phyloP scores from a whole-genome alignment of 1,284 basidiomycete species.

The Kwoniella shivajii region DNA sequence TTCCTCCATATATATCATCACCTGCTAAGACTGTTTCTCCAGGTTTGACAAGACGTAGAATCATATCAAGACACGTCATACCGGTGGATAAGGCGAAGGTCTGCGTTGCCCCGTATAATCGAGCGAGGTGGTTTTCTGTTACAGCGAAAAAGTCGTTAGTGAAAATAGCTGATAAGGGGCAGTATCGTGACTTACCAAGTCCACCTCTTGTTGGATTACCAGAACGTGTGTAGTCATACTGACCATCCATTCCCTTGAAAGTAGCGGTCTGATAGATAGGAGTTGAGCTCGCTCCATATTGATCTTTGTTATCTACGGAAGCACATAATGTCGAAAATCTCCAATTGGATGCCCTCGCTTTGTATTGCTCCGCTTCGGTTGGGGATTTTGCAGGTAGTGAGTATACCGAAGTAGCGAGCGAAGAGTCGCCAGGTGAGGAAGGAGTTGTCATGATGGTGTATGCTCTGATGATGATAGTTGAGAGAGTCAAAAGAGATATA shows the following conservation, averaged over 20 bases:
- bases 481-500: neutral
- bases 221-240: slow-evolving; percentile 89
- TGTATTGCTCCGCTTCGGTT: slow-evolving; percentile 35
- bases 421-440: slow-evolving; percentile 38
- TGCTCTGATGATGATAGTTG: neutral
- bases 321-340: slow-evolving; percentile 61
- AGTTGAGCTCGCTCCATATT: slow-evolving; percentile 89
- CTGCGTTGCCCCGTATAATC: slow-evolving; percentile 85
- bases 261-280: slow-evolving; percentile 98
- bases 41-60: slow-evolving; percentile 89
- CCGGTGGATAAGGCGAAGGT: slow-evolving; percentile 92
- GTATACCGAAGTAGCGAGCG: slow-evolving; percentile 27
- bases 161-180: neutral
- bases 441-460: slow-evolving; percentile 25
- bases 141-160: slow-evolving; percentile 40
- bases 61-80: slow-evolving; percentile 97
- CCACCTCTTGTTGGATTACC: slow-evolving; percentile 97
- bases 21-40: slow-evolving; percentile 94
- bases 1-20: slow-evolving; percentile 97
- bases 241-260: slow-evolving; percentile 89
- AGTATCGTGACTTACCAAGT: slow-evolving; percentile 65
- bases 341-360: slow-evolving; percentile 43
- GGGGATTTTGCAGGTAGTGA: slow-evolving; percentile 39
- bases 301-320: slow-evolving; percentile 92
- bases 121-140: slow-evolving; percentile 85